phyloP scores from a whole-genome alignment of 495 filamentous ascomycete species.

The Penicillium coprophilum region DNA sequence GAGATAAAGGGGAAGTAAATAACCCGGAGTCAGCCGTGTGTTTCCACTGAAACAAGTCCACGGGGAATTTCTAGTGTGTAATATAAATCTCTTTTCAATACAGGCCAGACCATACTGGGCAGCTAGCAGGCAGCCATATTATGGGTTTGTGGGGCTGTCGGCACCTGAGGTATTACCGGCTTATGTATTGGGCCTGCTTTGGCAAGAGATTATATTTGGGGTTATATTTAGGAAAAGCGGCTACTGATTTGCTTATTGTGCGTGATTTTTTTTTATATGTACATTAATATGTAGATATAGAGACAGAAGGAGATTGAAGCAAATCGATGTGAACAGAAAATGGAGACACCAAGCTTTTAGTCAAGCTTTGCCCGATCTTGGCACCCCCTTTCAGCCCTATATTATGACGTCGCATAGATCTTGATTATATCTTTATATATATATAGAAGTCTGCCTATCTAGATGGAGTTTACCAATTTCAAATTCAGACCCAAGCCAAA shows the following conservation, averaged over 20 bases:
- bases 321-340: background rate
- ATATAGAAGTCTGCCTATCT: too few species aligned
- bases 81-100: background rate
- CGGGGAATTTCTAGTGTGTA: too few species aligned
- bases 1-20: conserved; percentile 3
- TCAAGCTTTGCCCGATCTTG: conserved; percentile 10
- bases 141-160: background rate
- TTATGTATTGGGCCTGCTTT: background rate
- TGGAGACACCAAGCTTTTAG: conserved; percentile 11
- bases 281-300: background rate
- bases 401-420: background rate
- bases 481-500: background rate
- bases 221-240: background rate
- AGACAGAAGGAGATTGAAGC: background rate
- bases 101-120: background rate
- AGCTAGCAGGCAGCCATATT: background rate
- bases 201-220: background rate
- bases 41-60: background rate
- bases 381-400: conserved; percentile 6
- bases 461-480: too few species aligned
- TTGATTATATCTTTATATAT: too few species aligned
- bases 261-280: background rate
- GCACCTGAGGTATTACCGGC: background rate
- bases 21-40: background rate
- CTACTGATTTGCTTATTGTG: background rate